phyloP scores from a whole-genome alignment of 352 stramenopile species.

The Globisporangium iwayamae region DNA sequence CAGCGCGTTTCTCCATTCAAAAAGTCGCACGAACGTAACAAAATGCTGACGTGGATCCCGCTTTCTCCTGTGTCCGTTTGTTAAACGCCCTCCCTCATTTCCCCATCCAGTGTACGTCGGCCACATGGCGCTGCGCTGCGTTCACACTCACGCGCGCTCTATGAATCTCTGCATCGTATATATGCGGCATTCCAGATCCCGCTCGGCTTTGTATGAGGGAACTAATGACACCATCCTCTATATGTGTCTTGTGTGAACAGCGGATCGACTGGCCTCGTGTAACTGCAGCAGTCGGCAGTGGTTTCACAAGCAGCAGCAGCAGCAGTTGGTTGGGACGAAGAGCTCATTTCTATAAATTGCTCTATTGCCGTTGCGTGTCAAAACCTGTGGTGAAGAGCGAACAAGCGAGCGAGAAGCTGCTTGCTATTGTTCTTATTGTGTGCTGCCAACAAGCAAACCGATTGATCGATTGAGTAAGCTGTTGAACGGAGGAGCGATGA shows the following conservation, averaged over 20 bases:
- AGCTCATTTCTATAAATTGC: constrained; percentile 1
- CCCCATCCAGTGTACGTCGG: neutral
- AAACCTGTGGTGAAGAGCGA: constrained; percentile 6
- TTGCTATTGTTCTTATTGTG: neutral
- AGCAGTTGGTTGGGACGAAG: neutral
- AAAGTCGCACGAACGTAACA: neutral
- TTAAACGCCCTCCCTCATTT: neutral
- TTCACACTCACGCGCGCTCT: neutral
- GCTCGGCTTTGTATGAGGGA: neutral
- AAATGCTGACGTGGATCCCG: neutral
- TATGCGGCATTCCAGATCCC: too few species aligned
- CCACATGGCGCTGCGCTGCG: neutral
- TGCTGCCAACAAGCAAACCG: neutral
- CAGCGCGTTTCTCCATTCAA: too few species aligned
- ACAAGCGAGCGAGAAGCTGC: too few species aligned
- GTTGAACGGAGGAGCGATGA: constrained; percentile 9
- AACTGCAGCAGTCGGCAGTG: constrained; percentile 15
- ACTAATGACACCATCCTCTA: neutral
- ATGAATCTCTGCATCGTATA: neutral
- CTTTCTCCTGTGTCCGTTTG: neutral
- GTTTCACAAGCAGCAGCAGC: constrained; percentile 2
- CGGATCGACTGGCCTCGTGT: neutral
- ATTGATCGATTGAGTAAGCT: neutral
- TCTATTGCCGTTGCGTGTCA: constrained; percentile 1
- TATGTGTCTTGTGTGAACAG: neutral